These are phyloP conservation scores for Carallia pectinifolia DNA, from an alignment of 345 rosid genomes.

Conservation along the genomic window DNA sequence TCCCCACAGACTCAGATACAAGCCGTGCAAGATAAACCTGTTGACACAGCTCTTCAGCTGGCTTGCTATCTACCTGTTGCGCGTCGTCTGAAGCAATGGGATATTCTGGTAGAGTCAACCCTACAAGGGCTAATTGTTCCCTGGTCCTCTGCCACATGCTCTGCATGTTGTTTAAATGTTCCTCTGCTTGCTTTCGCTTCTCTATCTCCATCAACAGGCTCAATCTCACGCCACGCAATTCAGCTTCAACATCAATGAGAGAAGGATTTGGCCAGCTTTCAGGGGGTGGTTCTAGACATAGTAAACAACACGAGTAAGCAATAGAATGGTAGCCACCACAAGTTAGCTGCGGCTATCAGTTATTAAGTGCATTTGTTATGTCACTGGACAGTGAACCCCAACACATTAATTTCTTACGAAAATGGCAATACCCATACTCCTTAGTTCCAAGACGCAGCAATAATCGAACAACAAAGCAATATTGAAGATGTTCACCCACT, in stretches of 20 bases:
- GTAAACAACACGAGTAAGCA: not conserved
- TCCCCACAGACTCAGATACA: conserved; percentile 65
- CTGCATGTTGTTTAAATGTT: conserved; percentile 47
- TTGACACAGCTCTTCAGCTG: conserved; percentile 55
- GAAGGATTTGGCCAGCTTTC: conserved; percentile 49
- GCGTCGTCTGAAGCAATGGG: conserved; percentile 38
- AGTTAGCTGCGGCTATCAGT: too few relatives aligned
- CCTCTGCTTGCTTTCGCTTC: conserved; percentile 71
- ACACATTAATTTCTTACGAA: too few relatives aligned
- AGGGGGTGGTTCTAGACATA: conserved; percentile 54
- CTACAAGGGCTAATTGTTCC: conserved; percentile 57
- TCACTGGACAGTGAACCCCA: too few relatives aligned
- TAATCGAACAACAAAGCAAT: too few relatives aligned
- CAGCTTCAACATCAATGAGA: conserved; percentile 42
- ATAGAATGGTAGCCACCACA: not conserved
- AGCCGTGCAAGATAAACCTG: conserved; percentile 59
- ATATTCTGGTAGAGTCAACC: conserved; percentile 59
- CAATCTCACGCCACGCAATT: conserved; percentile 55
- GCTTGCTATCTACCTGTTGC: conserved; percentile 27
- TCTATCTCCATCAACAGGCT: conserved; percentile 67
- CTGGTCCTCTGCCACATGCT: conserved; percentile 63
- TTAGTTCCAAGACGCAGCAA: too few relatives aligned
- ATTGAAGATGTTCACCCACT: too few relatives aligned
- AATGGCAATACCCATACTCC: too few relatives aligned
- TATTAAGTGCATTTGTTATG: too few relatives aligned